Base-by-base conservation (phyloP, 345 rosid species). In the Pugionium dolabratum region DNA sequence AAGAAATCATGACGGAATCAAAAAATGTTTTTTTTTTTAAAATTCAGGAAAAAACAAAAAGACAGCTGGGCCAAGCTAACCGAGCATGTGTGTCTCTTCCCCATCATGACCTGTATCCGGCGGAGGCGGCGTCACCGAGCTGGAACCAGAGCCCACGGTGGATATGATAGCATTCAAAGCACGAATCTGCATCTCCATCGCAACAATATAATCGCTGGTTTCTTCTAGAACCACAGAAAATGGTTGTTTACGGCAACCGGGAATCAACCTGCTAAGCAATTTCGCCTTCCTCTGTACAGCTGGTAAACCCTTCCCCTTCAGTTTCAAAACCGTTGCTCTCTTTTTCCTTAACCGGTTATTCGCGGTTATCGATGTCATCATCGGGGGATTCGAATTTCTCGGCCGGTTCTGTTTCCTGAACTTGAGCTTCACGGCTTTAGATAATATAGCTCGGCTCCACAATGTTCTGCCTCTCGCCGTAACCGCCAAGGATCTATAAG, bases 111-210 rank as follows among this genome's bases (percentile, higher is more conserved):
- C 51, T 65, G 70, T 18, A 46, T 68, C 45, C 28, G 59, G 45
- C 52, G 73, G 49, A 9, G 67, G 85, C 11, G 8, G 36, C 4
- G 73, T 34, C 54, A 54, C 56, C 27, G 82, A 62, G 78, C 18
- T 18, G 18, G 18, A 18, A 18, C 18, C 18, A 80, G 83, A 56
- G 18, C 48, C 27, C 5, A 62, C 37, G 59, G 69, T 54, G 51
- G 83, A 84, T 11, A 88, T 80, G 8, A 94, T 69, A 9, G 86
- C 86, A 7, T 58, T 80, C 91, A 94, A 81, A 76, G 96, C 91
- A 63, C 93, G 79, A 49, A 94, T 83, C 69, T 90, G 99, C 99
- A 90, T 94, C 92, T 94, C 93, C 67, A 90, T 76, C 9, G 99
- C 99, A n/a, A 84, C 85, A 44, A 94, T 94, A 55, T 94, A 94